These are phyloP conservation scores for Chamaecyparis obtusa DNA, from an alignment of 75 land plant genomes.

Conservation along the genomic window DNA sequence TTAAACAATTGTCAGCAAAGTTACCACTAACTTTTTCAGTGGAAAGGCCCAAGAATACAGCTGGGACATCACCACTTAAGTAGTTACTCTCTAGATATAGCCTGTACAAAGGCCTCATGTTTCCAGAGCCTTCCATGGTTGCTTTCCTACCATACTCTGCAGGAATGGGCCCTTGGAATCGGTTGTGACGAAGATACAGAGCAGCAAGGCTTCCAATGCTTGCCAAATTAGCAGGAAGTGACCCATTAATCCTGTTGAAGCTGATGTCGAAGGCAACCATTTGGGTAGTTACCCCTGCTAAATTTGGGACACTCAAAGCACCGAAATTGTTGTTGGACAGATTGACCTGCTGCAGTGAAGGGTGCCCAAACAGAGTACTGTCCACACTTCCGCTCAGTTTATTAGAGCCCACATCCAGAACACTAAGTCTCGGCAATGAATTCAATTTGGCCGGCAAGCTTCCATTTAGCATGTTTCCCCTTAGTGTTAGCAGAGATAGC, in stretches of 20 bases:
- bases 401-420: conserved; percentile 22
- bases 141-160: conserved; percentile 22
- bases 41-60: conserved; percentile 16
- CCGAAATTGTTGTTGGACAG: conserved; percentile 8
- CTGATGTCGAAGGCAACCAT: conserved; percentile 10
- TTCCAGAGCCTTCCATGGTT: conserved; percentile 8
- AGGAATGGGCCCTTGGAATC: conserved; percentile 12
- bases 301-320: neutral
- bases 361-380: conserved; percentile 9
- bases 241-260: conserved; percentile 14
- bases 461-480: conserved; percentile 17
- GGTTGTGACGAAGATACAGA: conserved; percentile 16
- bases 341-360: conserved; percentile 8
- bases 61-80: conserved; percentile 21
- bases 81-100: conserved; percentile 25
- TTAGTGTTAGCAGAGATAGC: conserved; percentile 3
- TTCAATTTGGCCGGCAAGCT: conserved; percentile 5
- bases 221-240: conserved; percentile 9
- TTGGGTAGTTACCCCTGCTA: neutral
- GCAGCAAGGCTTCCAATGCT: conserved; percentile 6
- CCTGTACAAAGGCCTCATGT: conserved; percentile 15
- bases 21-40: conserved; percentile 18
- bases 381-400: conserved; percentile 13
- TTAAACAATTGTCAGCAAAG: conserved; percentile 26
- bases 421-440: neutral